These are phyloP conservation scores for Leccinum olivaceopallidum DNA, from an alignment of 768 basidiomycete genomes.

Conservation along the genomic window DNA sequence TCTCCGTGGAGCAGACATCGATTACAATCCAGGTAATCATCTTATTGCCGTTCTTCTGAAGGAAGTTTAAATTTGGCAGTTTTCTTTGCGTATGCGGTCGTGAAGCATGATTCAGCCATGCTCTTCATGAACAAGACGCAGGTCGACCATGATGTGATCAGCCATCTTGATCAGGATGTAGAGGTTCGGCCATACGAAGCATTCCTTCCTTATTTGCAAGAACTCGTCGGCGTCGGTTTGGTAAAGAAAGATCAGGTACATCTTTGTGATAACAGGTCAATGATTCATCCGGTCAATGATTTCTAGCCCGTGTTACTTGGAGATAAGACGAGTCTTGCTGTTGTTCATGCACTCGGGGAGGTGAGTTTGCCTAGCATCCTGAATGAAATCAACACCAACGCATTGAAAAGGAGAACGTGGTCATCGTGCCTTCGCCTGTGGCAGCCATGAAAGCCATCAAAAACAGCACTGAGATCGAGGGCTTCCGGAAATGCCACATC, in stretches of 20 bases:
- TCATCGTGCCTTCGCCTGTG: conserved; percentile 67
- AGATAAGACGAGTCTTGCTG: conserved; percentile 76
- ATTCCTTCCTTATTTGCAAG: conserved; percentile 65
- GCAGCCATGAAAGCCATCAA: conserved; percentile 82
- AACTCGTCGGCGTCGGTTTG: conserved; percentile 40
- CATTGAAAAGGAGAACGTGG: conserved; percentile 51
- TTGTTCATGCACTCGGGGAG: conserved; percentile 77
- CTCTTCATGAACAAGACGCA: conserved; percentile 69
- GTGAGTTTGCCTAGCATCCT: conserved; percentile 33
- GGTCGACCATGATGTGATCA: conserved; percentile 39
- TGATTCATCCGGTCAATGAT: neutral
- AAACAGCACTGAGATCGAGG: conserved; percentile 79
- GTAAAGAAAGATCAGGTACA: conserved; percentile 35
- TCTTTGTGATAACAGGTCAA: conserved; percentile 7
- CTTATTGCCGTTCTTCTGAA: neutral
- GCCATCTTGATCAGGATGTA: conserved; percentile 58
- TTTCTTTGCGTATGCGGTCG: conserved; percentile 89
- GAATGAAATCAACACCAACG: neutral
- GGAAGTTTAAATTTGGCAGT: conserved; percentile 43
- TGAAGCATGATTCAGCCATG: conserved; percentile 56
- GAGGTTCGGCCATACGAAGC: conserved; percentile 68
- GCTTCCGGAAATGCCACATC: conserved; percentile 86
- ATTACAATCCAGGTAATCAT: conserved; percentile 42
- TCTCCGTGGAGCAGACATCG: conserved; percentile 86
- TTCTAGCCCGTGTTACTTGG: conserved; percentile 74